Conservation (phyloP, 139 green algal species). For the Chlamydomonas schloesseri region DNA sequence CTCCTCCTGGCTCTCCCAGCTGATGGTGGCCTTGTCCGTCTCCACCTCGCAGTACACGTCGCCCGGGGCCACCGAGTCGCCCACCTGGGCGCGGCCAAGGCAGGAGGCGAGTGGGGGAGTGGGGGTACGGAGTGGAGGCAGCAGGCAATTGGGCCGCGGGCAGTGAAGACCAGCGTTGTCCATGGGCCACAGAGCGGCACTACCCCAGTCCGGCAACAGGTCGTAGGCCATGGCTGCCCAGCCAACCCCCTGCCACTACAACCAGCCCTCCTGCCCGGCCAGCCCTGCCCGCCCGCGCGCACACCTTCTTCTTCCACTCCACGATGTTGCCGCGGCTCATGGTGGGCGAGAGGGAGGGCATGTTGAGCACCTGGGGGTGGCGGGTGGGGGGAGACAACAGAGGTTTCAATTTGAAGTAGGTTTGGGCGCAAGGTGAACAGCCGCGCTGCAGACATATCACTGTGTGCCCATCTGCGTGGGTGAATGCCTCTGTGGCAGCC, state of each 20-base stretch:
- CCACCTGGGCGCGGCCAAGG: conserved; percentile 37
- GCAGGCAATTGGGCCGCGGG: no score
- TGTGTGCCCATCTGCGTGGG: no score
- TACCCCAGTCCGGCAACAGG: no score
- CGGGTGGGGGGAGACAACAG: conserved; percentile 44
- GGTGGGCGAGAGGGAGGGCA: conserved; percentile 95
- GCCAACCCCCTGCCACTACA: no score
- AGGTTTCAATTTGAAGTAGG: neutral
- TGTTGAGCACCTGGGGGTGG: conserved; percentile 77
- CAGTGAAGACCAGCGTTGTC: no score
- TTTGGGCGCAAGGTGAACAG: neutral
- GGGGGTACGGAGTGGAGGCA: neutral
- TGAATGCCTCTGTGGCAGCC: neutral
- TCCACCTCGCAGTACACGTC: conserved; percentile 96
- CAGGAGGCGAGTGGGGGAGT: neutral
- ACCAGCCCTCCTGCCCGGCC: no score
- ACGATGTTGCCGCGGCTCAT: conserved; percentile 95
- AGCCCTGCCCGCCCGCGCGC: no score
- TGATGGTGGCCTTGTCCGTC: conserved; percentile 98
- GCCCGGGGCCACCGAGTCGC: conserved; percentile 67
- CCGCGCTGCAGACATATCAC: no score
- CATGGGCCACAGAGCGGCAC: no score
- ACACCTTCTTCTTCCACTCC: conserved; percentile 92
- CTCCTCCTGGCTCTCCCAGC: conserved; percentile 95
- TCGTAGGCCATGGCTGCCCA: no score